Evolutionary conservation across 495 filamentous ascomycete species (phyloP), one percentile per base, ranked within the genome.

Genomic region (Lophiostoma macrostomum): DNA sequence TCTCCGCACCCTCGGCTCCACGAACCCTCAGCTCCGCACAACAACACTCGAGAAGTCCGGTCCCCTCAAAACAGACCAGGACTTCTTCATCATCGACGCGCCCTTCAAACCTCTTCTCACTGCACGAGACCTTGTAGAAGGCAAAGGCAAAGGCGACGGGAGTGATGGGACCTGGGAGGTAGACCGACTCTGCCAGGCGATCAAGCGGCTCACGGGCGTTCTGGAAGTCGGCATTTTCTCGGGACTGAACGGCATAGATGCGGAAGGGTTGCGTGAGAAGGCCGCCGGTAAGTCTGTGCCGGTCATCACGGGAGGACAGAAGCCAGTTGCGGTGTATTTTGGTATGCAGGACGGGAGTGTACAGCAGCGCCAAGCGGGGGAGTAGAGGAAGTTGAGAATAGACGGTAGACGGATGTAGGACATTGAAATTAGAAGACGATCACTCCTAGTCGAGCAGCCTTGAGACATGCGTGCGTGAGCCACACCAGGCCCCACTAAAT

Each of bases 291-390:
- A 59, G 13, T 27, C 38, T 31, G 13, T 45, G 25, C 51, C 18
- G 16, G 22, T 23, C 16, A 46, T 56, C 8, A 50, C 47, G 22
- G 86, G 89, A 27, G 93, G 90, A 2, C 88, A 95, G 73, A 91
- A 89, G 69, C 93, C 93, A 2, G 79, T 95, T 19, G 88, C 89
- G 32, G 91, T 88, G 25, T 98, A 96, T 71, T 97, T 97, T 69
- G 93, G 93, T 13, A 88, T 89, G 85, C 80, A 85, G 45, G 82
- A 91, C 67, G 89, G 89, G 38, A 64, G 39, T 27, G 68, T 73
- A 3, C 24, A 58, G 56, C 56, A 65, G 14, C 58, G 55, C 54
- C 39, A 35, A 7, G 59, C 56, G 42, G 34, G 50, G 38, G 43
- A 36, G 39, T 43, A 28, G 16, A 25, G 13, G 37, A 39, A 28